A percentile compares a stretch with the other conserved stretches of the same genome.
Evolutionary conservation across 1,284 basidiomycete species (phyloP).

Genomic region (Ustilago nuda): DNA sequence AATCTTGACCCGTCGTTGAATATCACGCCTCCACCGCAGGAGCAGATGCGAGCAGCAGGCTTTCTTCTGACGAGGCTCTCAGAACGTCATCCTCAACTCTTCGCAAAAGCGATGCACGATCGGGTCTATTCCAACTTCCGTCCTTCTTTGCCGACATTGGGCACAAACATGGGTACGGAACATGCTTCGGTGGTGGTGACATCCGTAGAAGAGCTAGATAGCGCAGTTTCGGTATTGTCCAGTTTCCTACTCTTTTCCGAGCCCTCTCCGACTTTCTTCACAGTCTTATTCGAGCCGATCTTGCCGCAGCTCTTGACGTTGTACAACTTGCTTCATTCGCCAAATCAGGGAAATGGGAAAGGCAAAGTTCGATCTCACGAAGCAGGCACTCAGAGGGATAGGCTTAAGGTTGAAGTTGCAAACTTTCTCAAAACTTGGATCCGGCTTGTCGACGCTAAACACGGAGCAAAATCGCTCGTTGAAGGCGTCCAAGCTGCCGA

Average conservation of each 20-base stretch:
- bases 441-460: conserved; percentile 44
- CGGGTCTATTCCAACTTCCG: conserved; percentile 33
- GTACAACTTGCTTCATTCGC: conserved; percentile 24
- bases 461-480: conserved; percentile 22
- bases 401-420: conserved; percentile 36
- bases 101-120: conserved; percentile 24
- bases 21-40: conserved; percentile 41
- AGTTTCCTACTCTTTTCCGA: conserved; percentile 57
- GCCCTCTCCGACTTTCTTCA: conserved; percentile 59
- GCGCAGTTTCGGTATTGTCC: conserved; percentile 41
- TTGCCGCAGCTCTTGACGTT: conserved; percentile 54
- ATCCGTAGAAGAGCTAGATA: conserved; percentile 15
- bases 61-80: conserved; percentile 53
- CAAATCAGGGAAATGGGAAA: conserved; percentile 6
- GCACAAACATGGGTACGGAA: background rate
- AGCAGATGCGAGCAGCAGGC: conserved; percentile 59
- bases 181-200: conserved; percentile 8
- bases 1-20: conserved; percentile 26
- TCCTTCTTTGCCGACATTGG: conserved; percentile 9
- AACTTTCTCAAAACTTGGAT: conserved; percentile 57
- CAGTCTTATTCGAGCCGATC: conserved; percentile 45
- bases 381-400: conserved; percentile 17
- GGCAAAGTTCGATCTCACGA: conserved; percentile 38
- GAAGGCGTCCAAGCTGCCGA: conserved; percentile 26
- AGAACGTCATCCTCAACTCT: conserved; percentile 35